Conservation (phyloP, 2,329 filamentous ascomycete species). For the Aspergillus hortae region DNA sequence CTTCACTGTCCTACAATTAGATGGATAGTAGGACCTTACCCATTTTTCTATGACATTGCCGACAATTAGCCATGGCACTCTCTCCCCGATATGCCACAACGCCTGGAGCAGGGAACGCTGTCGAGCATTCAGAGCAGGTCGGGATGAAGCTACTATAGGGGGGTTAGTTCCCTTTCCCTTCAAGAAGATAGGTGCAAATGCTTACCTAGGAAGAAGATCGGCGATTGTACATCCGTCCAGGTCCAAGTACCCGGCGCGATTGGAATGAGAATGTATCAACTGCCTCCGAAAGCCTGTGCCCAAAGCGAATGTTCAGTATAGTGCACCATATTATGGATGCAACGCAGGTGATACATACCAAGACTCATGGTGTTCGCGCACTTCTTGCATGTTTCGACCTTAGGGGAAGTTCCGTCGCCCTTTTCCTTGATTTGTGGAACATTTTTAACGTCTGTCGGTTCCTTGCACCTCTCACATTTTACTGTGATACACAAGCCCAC, state of each 20-base stretch:
- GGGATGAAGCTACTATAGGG: slow-evolving; percentile 68
- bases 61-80: slow-evolving; percentile 68
- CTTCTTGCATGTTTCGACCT: slow-evolving; percentile 52
- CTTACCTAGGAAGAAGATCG: slow-evolving; percentile 69
- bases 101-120: slow-evolving; percentile 57
- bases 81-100: slow-evolving; percentile 72
- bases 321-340: background rate
- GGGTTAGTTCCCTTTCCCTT: slow-evolving; percentile 1
- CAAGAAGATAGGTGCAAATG: background rate
- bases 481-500: slow-evolving; percentile 64
- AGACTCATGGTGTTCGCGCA: slow-evolving; percentile 50
- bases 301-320: background rate
- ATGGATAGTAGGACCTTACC: slow-evolving; percentile 38
- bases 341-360: slow-evolving; percentile 25
- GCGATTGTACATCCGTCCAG: slow-evolving; percentile 68
- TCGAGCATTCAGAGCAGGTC: slow-evolving; percentile 74
- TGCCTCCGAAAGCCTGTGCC: slow-evolving; percentile 58
- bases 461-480: slow-evolving; percentile 78
- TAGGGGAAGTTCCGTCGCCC: slow-evolving; percentile 36
- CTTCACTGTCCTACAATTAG: background rate
- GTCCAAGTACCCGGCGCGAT: slow-evolving; percentile 76
- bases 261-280: slow-evolving; percentile 68
- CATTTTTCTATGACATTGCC: slow-evolving; percentile 76
- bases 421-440: slow-evolving; percentile 54
- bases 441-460: slow-evolving; percentile 64